Evolutionary conservation across 2,329 filamentous ascomycete genomes (phyloP), one percentile per base, ranked within the genome.

Genomic region (Phyllosticta citrichinensis): DNA sequence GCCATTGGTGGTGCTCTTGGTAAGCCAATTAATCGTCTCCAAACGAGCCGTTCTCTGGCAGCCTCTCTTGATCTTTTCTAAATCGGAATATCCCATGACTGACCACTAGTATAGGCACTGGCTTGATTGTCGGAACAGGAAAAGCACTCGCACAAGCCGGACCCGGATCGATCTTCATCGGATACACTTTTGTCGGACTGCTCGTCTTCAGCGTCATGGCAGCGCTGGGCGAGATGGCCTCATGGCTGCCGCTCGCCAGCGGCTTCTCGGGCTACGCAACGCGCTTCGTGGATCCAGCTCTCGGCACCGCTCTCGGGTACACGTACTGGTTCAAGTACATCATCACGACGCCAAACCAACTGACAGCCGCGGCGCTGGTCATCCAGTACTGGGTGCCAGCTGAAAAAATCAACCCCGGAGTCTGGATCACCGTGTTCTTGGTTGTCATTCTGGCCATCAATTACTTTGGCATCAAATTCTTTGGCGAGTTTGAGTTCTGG

Each of bases 121-220:
- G 87, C 71, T 78, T 91, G 60, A 87, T 91, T 65, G 87, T 91
- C 67, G 87, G 87, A 63, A 80, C 78, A 61, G 79, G 81, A 65
- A 72, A 78, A 65, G 79, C 77, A 47, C 74, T 81, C 59, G 77
- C 75, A 58, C 77, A 76, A 52, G 74, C 76, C 63, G 77, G 79
- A 35, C 87, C 87, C 56, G 87, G 77, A 20, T 83, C 86, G 10
- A 83, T 90, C 70, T 79, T 90, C 66, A 87, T 91, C 70, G 85
- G 85, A 10, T 91, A 90, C 75, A 79, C 82, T 47, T 72, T 87
- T 64, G 81, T 89, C 65, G 87, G 87, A 65, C 74, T 87, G 55
- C 74, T 94, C 63, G 89, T 93, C 65, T 94, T 86, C 73, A 76
- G 91, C 52, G 89, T 94, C 66, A 91, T 94, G 88, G 86, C 85